Conservation (phyloP, 495 filamentous ascomycete genomes). For the Bathelium albidoporum region DNA sequence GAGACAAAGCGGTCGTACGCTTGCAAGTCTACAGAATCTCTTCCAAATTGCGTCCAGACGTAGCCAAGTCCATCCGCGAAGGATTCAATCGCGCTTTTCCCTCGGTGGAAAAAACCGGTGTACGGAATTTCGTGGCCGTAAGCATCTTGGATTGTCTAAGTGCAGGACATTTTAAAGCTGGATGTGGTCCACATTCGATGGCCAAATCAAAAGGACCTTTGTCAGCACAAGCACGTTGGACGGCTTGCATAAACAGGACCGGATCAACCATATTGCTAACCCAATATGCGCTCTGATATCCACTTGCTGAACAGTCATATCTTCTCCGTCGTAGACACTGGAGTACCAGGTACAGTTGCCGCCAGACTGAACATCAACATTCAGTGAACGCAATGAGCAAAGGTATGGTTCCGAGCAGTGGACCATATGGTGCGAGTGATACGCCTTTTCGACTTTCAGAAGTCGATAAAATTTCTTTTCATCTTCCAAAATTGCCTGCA, state of each 20-base stretch:
- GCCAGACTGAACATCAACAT: too few species aligned
- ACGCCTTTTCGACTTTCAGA: too few species aligned
- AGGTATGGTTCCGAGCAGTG: too few species aligned
- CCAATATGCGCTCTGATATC: too few species aligned
- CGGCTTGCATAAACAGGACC: slow-evolving; percentile 47
- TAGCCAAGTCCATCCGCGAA: background rate
- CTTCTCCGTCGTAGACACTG: too few species aligned
- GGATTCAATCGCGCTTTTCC: background rate
- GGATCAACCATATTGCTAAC: slow-evolving; percentile 46
- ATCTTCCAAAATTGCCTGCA: too few species aligned
- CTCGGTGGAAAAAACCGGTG: background rate
- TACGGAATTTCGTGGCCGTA: background rate
- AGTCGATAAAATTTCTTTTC: too few species aligned
- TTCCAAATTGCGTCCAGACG: background rate
- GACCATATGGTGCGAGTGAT: too few species aligned
- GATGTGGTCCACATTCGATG: slow-evolving; percentile 50
- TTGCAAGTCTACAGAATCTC: background rate
- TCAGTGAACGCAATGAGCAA: too few species aligned
- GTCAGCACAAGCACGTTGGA: slow-evolving; percentile 25
- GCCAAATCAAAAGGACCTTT: slow-evolving; percentile 29
- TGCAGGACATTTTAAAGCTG: slow-evolving; percentile 11
- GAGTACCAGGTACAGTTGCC: too few species aligned
- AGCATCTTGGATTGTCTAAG: background rate
- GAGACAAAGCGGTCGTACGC: background rate
- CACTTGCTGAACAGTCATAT: too few species aligned